Base-by-base conservation (phyloP, 768 basidiomycete genomes). In the Lactifluus echinatus region DNA sequence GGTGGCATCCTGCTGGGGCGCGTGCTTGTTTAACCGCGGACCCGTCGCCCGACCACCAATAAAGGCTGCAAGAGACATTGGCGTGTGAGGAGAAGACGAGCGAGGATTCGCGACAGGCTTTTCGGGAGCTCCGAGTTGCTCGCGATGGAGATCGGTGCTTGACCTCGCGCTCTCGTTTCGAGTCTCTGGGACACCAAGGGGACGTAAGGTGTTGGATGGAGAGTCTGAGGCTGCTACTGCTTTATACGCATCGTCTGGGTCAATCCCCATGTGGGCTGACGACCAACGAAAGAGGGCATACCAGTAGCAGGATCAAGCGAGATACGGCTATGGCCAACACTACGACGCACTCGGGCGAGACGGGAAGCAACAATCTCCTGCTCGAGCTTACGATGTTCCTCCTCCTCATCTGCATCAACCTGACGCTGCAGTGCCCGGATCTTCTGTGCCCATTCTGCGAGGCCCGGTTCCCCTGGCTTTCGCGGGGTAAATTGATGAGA, bases 381-480 rank as follows among this genome's bases (percentile, higher is more conserved):
- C 65, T 79, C 78, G 14, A 92, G 76, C 53, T 82, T 76, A 49
- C 77, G 79, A 66, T 88, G 81, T 64, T 92, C 89, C 6, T 76
- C 80, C 66, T 88, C 87, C 56, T 89, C 88, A 60, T 89, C 85
- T 14, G 83, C 83, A 60, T 92, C 89, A 24, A 89, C 84, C 64
- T 89, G 86, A 57, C 81, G 79, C 67, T 90, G 89, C 69, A 91
- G 71, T 15, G 81, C 85, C 67, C 84, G 85, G 68, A 92, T 89
- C 74, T 78, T 84, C 70, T 73, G 84, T 14, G 88, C 79, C 89
- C 89, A 91, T 68, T 91, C 87, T 15, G 87, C 77, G n/a, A 89
- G 75, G 48, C 81, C 84, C 3, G 75, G 73, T 64, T 88, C 87
- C 19, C 53, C 58, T 4, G 83, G 74, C 58, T 78, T 80, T n/a